Evolutionary conservation across 169 alveolate genomes (phyloP).

Genomic region (Cyclospora cayetanensis): DNA sequence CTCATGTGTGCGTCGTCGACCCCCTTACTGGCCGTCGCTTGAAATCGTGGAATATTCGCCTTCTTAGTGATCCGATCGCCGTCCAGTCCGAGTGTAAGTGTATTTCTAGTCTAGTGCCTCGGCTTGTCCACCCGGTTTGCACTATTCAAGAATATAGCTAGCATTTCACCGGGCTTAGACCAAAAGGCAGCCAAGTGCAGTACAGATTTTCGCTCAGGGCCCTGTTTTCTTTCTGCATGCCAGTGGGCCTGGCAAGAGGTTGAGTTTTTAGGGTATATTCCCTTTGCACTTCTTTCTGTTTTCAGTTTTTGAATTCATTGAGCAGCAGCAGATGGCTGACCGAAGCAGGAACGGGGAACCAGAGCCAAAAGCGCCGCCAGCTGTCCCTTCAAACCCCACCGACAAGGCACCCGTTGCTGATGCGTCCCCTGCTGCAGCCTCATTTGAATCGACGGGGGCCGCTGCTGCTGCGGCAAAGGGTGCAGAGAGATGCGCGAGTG

Average conservation of each 20-base stretch:
- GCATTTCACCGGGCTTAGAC: background rate
- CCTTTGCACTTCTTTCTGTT: background rate
- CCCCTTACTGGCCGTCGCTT: slow-evolving; percentile 69
- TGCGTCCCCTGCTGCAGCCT: background rate
- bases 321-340: slow-evolving; percentile 54
- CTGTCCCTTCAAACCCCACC: background rate
- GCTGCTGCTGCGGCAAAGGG: slow-evolving; percentile 41
- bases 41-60: slow-evolving; percentile 59
- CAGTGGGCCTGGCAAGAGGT: background rate
- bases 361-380: background rate
- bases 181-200: background rate
- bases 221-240: background rate
- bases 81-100: slow-evolving; percentile 70
- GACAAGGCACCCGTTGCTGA: background rate
- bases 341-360: background rate
- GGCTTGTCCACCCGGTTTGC: no score
- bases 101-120: background rate
- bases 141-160: background rate
- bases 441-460: background rate
- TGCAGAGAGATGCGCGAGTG: background rate
- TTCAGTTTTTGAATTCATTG: slow-evolving; percentile 67
- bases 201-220: background rate
- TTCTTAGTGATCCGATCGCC: slow-evolving; percentile 55
- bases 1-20: slow-evolving; percentile 66
- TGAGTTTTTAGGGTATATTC: background rate